Evolutionary conservation across 164 flowering plant genomes (phyloP).

Genomic region (Kingdonia uniflora): DNA sequence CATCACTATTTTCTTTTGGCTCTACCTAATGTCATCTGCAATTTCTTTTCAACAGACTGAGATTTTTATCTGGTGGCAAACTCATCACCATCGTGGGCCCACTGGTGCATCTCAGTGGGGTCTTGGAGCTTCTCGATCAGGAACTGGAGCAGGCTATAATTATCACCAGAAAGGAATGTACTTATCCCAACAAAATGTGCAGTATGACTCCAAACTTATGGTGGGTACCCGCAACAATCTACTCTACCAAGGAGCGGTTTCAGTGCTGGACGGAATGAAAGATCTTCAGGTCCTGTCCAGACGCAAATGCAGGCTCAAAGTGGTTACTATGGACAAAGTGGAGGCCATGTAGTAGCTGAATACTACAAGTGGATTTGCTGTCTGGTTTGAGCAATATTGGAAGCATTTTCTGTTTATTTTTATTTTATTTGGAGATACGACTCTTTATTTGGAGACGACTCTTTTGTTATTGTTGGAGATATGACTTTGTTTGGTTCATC

Average conservation of each 20-base stretch:
- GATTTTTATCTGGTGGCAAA: constrained; percentile 51
- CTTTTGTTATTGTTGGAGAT: no score
- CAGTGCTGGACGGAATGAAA: constrained; percentile 71
- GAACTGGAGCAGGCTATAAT: constrained; percentile 42
- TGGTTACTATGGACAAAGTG: constrained; percentile 49
- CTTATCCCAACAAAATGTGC: constrained; percentile 51
- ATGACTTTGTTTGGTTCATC: no score
- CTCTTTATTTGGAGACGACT: no score
- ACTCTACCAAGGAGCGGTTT: constrained; percentile 45
- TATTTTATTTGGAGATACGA: no score
- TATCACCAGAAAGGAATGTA: constrained; percentile 65
- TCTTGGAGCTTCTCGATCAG: constrained; percentile 43
- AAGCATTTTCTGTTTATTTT: no score
- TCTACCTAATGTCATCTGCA: not conserved
- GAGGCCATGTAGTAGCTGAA: no score
- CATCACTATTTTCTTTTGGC: not conserved
- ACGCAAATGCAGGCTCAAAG: constrained; percentile 26
- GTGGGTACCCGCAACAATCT: constrained; percentile 56
- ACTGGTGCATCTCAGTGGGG: constrained; percentile 67
- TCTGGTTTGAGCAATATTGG: no score
- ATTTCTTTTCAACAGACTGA: constrained; percentile 30
- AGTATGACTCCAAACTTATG: constrained; percentile 48
- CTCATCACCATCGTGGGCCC: constrained; percentile 57
- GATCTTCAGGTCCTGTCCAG: constrained; percentile 43
- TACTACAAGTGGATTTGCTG: no score